Evolutionary conservation across 148 eudicot genomes (phyloP).

Genomic region (Fallopia convolvulus): DNA sequence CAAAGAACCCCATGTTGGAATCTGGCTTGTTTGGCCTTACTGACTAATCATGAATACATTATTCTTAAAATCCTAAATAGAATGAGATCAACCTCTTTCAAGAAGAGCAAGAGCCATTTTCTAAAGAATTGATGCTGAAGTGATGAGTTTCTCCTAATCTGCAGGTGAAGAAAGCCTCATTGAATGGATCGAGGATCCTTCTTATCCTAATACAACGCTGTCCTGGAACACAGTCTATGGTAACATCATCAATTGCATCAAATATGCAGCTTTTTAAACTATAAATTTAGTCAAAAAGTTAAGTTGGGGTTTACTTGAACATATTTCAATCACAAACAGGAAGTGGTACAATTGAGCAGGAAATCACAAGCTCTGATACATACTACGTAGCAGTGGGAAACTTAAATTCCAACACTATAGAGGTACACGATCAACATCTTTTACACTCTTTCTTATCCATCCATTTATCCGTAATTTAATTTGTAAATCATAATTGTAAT

Average conservation of each 20-base stretch:
- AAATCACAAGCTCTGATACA: conserved; percentile 28
- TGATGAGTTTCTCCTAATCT: conserved; percentile 2
- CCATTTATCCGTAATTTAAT: background rate
- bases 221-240: conserved; percentile 49
- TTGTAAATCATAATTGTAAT: background rate
- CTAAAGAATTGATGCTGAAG: background rate
- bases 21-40: too few relatives aligned
- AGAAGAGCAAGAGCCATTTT: background rate
- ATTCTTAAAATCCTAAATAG: too few relatives aligned
- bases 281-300: background rate
- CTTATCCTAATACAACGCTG: conserved; percentile 42
- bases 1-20: background rate
- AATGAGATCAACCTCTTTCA: background rate
- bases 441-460: background rate
- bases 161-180: conserved; percentile 36
- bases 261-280: background rate
- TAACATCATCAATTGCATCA: background rate
- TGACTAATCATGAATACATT: too few relatives aligned
- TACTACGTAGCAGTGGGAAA: conserved; percentile 55
- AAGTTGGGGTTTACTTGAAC: background rate
- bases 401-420: conserved; percentile 32
- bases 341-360: conserved; percentile 32
- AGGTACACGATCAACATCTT: conserved; percentile 13
- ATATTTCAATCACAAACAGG: conserved; percentile 23
- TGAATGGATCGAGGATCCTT: conserved; percentile 44